Evolutionary conservation across 768 basidiomycete genomes (phyloP), one percentile per base, ranked within the genome.

Genomic region (Strobilomyces echinocephalus): DNA sequence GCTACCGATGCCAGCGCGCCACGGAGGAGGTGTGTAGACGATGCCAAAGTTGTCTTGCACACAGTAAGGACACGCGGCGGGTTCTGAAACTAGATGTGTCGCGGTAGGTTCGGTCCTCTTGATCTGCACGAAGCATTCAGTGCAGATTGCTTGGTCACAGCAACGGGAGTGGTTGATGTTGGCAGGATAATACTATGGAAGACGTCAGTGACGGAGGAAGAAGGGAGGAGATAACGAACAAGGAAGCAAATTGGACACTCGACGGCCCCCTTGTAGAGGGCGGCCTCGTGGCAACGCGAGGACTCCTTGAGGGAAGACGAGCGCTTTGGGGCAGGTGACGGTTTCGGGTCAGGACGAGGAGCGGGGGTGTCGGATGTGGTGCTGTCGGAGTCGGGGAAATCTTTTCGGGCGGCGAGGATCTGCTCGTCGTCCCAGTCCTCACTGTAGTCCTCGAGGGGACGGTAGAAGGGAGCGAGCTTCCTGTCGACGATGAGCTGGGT

Each of bases 181-280:
- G 43, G 88, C 80, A 21, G 97, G 97, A 66, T 97, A 99, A 71
- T 95, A 97, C 95, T 99, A 66, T 24, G 26, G 49, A 35, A 61
- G 60, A 59, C 64, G 68, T 64, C 41, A 63, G 64, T 45, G 53
- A 55, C 3, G 12, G 52, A 49, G 28, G 50, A 53, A 45, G 18
- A 41, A 55, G 58, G 51, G 28, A 18, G 20, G 59, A 61, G 58
- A 62, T 51, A 53, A 82, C 87, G 67, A 63, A 91, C 95, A 71
- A 98, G 78, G 74, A 98, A 97, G 73, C 95, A 99, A 56, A 99
- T 97, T 21, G 97, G 97, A 76, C 97, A 99, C 68, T 99, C 97
- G 16, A 86, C 77, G 16, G 94, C 91, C 28, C 84, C 84, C 56
- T 82, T 75, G 72, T 95, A 97, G 33, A 95, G 76, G 55, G 84